Evolutionary conservation across 1,284 basidiomycete genomes (phyloP), one percentile per base, ranked within the genome.

Genomic region (Sanghuangporus sanghuang): DNA sequence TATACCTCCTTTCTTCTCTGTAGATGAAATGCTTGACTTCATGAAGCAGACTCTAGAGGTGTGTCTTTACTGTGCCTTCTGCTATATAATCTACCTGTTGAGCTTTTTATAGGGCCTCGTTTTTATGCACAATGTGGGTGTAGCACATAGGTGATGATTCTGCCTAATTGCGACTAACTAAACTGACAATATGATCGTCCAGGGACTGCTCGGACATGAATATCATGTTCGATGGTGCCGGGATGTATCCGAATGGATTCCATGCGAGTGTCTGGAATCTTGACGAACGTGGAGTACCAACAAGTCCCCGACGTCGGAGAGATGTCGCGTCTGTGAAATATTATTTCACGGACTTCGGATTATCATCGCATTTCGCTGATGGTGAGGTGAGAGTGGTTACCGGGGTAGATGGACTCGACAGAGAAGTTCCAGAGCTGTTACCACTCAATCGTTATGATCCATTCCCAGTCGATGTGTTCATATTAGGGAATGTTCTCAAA

Each of bases 271-370:
- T 64, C 3, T 27, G 21, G 1, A 16, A 58, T 42, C 27, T 56
- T 21, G 53, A 54, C 32, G 50, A 38, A 1, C 38, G 61, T n/a
- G 55, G 62, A 1, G 66, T 12, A 3, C 21, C 27, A 38, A 52
- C 60, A 5, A 11, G 11, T 62, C 40, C 48, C 2, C 53, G 60
- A 0, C 63, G 67, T 0, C 49, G 68, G 12, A 61, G 59, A 0
- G 66, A 67, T 16, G 57, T 50, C 2, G 49, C 59, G n/a, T 53
- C 59, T 0, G 67, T 72, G 2, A 65, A 62, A 16, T 74, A 74
- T 64, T 72, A 67, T 63, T 72, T 72, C 64, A 72, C 71, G 52
- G 73, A 74, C 63, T 74, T 73, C 46, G 71, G 71, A 0, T 57
- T 74, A 0, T 71, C 72, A 0, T 40, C 52, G 0, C 50, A 49